Percentiles rank a stretch among this genome's conserved stretches.
Evolutionary conservation across 1,284 basidiomycete genomes (phyloP).

Genomic region (Apiotrichum domesticum): DNA sequence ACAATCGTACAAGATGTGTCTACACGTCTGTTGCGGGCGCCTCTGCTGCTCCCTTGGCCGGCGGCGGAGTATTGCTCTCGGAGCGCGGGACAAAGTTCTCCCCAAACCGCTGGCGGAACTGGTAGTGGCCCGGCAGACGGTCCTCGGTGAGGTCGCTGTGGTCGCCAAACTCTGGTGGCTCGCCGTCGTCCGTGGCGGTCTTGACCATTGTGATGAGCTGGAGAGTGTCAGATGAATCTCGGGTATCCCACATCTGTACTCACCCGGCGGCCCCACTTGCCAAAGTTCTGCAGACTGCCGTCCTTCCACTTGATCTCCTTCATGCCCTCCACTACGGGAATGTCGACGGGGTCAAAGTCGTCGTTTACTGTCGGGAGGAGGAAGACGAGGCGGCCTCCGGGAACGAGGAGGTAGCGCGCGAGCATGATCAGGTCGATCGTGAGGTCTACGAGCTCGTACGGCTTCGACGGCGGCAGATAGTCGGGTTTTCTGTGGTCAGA

Average conservation of each 20-base stretch:
- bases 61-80: no score
- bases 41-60: no score
- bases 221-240: background rate
- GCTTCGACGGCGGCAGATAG: conserved; percentile 79
- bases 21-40: no score
- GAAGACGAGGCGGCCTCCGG: conserved; percentile 84
- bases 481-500: conserved; percentile 49
- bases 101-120: conserved; percentile 28
- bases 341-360: conserved; percentile 79
- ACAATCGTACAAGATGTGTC: no score
- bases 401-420: conserved; percentile 76
- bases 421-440: conserved; percentile 74
- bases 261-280: conserved; percentile 87
- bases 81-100: conserved; percentile 4
- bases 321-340: conserved; percentile 74
- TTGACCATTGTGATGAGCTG: conserved; percentile 88
- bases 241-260: conserved; percentile 36
- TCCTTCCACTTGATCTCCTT: conserved; percentile 59
- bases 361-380: conserved; percentile 90
- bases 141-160: conserved; percentile 22
- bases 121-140: conserved; percentile 38
- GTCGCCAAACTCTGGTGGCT: conserved; percentile 35
- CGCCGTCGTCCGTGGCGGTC: conserved; percentile 49
- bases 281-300: conserved; percentile 91
- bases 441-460: conserved; percentile 86